Evolutionary conservation across 768 basidiomycete species (phyloP).

Genomic region (Leucogyrophana mollusca): DNA sequence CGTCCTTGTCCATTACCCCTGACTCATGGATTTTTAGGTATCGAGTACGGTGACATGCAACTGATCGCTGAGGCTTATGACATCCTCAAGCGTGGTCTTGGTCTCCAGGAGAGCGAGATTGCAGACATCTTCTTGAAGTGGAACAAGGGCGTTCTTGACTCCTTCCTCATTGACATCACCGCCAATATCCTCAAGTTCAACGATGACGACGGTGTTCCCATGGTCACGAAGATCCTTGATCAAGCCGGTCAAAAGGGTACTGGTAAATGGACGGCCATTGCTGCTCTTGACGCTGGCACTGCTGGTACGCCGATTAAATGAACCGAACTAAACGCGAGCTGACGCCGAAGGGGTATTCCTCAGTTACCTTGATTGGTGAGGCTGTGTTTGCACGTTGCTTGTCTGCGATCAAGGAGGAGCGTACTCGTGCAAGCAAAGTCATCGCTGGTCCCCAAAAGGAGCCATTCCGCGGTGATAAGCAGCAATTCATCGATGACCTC

Average conservation of each 20-base stretch:
- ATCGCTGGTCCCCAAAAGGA: slow-evolving; percentile 91
- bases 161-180: slow-evolving; percentile 99
- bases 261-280: slow-evolving; percentile 99
- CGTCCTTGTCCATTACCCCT: slow-evolving; percentile 4
- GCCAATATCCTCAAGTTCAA: slow-evolving; percentile 96
- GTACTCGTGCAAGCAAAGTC: slow-evolving; percentile 86
- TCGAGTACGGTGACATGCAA: slow-evolving; percentile 99
- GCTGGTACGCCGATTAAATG: slow-evolving; percentile 52
- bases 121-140: slow-evolving; percentile 90
- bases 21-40: slow-evolving; percentile 54
- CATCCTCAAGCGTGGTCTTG: slow-evolving; percentile 96
- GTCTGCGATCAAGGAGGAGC: slow-evolving; percentile 96
- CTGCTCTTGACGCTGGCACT: slow-evolving; percentile 90
- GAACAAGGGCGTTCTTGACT: slow-evolving; percentile 99
- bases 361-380: slow-evolving; percentile 98
- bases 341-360: slow-evolving; percentile 11
- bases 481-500: slow-evolving; percentile 98
- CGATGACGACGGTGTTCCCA: slow-evolving; percentile 89
- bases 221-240: slow-evolving; percentile 94
- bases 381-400: slow-evolving; percentile 99
- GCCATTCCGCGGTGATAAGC: slow-evolving; percentile 95
- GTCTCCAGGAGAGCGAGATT: slow-evolving; percentile 83
- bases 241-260: slow-evolving; percentile 98
- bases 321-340: slow-evolving; percentile 7
- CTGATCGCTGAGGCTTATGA: slow-evolving; percentile 98